phyloP scores from a whole-genome alignment of 1,139 yeast genomes.

The Nematodospora anomalae region DNA sequence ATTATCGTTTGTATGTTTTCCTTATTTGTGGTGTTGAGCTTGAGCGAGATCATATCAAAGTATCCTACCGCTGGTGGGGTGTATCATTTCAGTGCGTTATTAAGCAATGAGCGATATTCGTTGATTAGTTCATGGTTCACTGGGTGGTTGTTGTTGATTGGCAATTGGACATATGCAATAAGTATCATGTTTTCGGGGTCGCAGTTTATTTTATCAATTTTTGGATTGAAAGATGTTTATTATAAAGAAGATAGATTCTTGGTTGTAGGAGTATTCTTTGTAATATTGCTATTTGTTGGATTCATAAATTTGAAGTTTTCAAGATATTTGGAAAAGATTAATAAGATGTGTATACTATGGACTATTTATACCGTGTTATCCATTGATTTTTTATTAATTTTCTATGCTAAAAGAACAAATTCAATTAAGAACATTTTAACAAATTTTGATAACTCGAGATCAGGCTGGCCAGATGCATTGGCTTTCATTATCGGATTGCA shows the following conservation, averaged over 20 bases:
- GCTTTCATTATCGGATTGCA: slow-evolving; percentile 77
- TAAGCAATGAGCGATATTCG: slow-evolving; percentile 58
- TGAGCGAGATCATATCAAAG: slow-evolving; percentile 71
- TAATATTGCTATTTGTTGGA: slow-evolving; percentile 59
- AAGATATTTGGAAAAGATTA: slow-evolving; percentile 58
- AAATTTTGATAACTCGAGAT: slow-evolving; percentile 66
- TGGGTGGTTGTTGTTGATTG: slow-evolving; percentile 72
- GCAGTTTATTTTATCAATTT: slow-evolving; percentile 63
- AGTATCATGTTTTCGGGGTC: slow-evolving; percentile 75
- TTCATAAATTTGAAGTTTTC: slow-evolving; percentile 62
- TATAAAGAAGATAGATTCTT: slow-evolving; percentile 57
- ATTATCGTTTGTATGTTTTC: slow-evolving; percentile 61
- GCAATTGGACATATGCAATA: slow-evolving; percentile 75
- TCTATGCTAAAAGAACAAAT: slow-evolving; percentile 62
- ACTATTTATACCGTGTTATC: slow-evolving; percentile 69
- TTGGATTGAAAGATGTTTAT: slow-evolving; percentile 58
- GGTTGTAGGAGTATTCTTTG: slow-evolving; percentile 56
- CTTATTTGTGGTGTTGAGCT: slow-evolving; percentile 60
- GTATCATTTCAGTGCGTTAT: slow-evolving; percentile 71
- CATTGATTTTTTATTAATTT: slow-evolving; percentile 60
- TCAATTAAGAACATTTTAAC: slow-evolving; percentile 61
- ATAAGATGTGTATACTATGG: slow-evolving; percentile 70
- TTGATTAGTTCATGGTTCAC: slow-evolving; percentile 67
- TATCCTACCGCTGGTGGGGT: slow-evolving; percentile 76
- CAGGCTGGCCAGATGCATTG: slow-evolving; percentile 68